Conservation (phyloP, 192 early-diverging fungal genomes). For the Coemansia sp. region DNA sequence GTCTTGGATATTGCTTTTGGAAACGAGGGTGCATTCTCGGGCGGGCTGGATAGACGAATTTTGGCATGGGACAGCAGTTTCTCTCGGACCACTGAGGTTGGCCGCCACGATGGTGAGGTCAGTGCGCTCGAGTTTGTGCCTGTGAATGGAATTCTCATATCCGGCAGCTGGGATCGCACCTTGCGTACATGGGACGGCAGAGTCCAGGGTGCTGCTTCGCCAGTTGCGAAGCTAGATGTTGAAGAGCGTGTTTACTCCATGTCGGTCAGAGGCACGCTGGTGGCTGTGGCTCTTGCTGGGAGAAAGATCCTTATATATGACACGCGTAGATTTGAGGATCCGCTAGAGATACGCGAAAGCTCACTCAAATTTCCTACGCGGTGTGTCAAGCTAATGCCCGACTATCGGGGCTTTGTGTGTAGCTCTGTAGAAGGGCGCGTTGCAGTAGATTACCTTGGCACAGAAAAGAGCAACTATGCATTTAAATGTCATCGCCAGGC, state of each 20-base stretch:
- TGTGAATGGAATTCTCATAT: conserved; percentile 61
- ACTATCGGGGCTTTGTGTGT: conserved; percentile 82
- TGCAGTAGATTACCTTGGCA: conserved; percentile 88
- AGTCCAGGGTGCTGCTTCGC: conserved; percentile 50
- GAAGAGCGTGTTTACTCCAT: conserved; percentile 81
- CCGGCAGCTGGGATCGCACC: conserved; percentile 92
- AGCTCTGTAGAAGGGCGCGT: conserved; percentile 94
- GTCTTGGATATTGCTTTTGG: conserved; percentile 80
- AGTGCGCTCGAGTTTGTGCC: conserved; percentile 64
- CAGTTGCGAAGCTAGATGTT: conserved; percentile 16
- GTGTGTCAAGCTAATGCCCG: conserved; percentile 81
- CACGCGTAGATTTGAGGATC: conserved; percentile 73
- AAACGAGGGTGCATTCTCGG: conserved; percentile 61
- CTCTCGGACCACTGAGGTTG: conserved; percentile 60
- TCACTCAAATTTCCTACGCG: conserved; percentile 89
- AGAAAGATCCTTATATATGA: conserved; percentile 82
- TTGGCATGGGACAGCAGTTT: conserved; percentile 69
- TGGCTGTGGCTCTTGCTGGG: conserved; percentile 82
- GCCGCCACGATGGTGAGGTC: conserved; percentile 78
- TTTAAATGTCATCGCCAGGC: conserved; percentile 95
- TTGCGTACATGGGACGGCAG: conserved; percentile 58
- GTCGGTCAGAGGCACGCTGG: conserved; percentile 67
- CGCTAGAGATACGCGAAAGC: conserved; percentile 70
- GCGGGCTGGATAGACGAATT: conserved; percentile 73
- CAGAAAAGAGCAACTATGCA: conserved; percentile 75